phyloP scores from a whole-genome alignment of 2,329 filamentous ascomycete genomes.

The Colletotrichum spinosum region DNA sequence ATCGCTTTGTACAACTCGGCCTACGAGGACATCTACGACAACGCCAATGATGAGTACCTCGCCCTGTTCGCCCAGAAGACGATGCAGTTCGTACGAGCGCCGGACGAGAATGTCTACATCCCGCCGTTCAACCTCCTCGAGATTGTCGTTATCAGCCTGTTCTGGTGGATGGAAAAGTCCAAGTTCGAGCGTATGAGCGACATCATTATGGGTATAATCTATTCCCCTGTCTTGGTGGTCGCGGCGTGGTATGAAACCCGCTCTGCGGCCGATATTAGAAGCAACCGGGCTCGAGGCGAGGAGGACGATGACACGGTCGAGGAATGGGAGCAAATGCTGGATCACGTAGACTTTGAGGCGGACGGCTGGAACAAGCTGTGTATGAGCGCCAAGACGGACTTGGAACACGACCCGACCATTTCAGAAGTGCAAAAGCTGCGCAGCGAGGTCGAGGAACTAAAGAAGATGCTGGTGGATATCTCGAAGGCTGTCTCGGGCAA shows the following conservation, averaged over 20 bases:
- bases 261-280: slow-evolving; percentile 73
- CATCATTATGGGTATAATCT: slow-evolving; percentile 85
- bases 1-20: slow-evolving; percentile 98
- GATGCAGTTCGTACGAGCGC: slow-evolving; percentile 95
- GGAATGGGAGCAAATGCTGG: slow-evolving; percentile 90
- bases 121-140: slow-evolving; percentile 95
- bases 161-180: slow-evolving; percentile 90
- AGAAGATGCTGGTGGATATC: slow-evolving; percentile 55
- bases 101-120: slow-evolving; percentile 98
- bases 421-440: slow-evolving; percentile 73
- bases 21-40: slow-evolving; percentile 93
- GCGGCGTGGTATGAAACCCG: slow-evolving; percentile 79
- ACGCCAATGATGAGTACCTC: slow-evolving; percentile 95
- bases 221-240: slow-evolving; percentile 83
- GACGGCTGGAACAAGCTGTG: slow-evolving; percentile 90
- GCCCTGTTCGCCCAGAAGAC: slow-evolving; percentile 94
- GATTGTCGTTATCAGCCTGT: slow-evolving; percentile 79
- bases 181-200: slow-evolving; percentile 88
- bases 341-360: slow-evolving; percentile 80
- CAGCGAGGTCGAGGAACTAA: slow-evolving; percentile 69
- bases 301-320: slow-evolving; percentile 89
- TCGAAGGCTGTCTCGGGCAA: slow-evolving; percentile 38
- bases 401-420: slow-evolving; percentile 82
- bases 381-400: slow-evolving; percentile 79
- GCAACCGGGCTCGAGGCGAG: slow-evolving; percentile 83